phyloP scores from a whole-genome alignment of 805 yeast genomes.

The Brettanomyces anomalus region DNA sequence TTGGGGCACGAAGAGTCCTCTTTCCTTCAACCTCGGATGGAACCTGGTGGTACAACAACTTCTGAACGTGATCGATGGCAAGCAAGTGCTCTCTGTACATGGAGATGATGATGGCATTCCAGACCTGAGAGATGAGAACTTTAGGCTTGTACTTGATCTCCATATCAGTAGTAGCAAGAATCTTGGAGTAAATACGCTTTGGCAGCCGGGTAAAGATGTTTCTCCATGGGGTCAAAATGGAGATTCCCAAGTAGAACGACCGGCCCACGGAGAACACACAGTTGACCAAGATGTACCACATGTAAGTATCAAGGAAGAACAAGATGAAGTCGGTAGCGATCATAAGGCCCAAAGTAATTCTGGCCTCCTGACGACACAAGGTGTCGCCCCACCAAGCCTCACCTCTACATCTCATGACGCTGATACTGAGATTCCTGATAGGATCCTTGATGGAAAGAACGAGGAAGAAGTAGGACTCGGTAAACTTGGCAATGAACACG shows the following conservation, averaged over 20 bases:
- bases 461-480: constrained; percentile 90
- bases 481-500: constrained; percentile 81
- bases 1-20: constrained; percentile 97
- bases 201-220: constrained; percentile 96
- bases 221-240: constrained; percentile 99
- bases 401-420: constrained; percentile 91
- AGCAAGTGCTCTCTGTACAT: constrained; percentile 99
- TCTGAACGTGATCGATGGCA: constrained; percentile 98
- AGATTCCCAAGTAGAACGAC: constrained; percentile 97
- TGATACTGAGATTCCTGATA: constrained; percentile 76
- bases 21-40: constrained; percentile 98
- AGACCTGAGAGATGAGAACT: constrained; percentile 94
- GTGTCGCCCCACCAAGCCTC: constrained; percentile 77
- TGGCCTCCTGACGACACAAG: constrained; percentile 80
- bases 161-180: constrained; percentile 97
- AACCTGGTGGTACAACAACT: constrained; percentile 94
- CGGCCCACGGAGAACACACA: constrained; percentile 94
- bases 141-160: constrained; percentile 98
- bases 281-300: constrained; percentile 97
- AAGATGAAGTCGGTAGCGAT: constrained; percentile 83
- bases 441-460: constrained; percentile 89
- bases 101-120: constrained; percentile 98
- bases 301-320: constrained; percentile 96
- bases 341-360: constrained; percentile 88
- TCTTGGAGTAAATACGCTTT: constrained; percentile 96